Evolutionary conservation across 2,329 filamentous ascomycete species (phyloP).

Genomic region (Epichloe amarillans): DNA sequence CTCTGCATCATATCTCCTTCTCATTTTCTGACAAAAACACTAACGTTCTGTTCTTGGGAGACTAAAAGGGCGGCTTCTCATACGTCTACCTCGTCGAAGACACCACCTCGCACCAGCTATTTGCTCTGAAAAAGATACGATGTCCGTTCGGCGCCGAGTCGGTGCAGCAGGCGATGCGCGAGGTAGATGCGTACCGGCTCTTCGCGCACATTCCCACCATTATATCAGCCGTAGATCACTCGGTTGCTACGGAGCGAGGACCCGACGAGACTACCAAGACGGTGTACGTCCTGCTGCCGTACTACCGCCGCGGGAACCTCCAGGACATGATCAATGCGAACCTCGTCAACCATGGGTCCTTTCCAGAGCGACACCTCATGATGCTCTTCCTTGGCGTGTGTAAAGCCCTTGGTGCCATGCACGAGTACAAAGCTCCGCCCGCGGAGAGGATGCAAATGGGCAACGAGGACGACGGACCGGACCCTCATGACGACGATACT

Average conservation of each 20-base stretch:
- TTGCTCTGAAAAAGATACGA: conserved; percentile 96
- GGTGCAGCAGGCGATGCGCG: conserved; percentile 85
- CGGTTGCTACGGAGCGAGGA: conserved; percentile 60
- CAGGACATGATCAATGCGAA: conserved; percentile 99
- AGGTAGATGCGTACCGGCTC: conserved; percentile 91
- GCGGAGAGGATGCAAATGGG: conserved; percentile 42
- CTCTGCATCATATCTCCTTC: background rate
- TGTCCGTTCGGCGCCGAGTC: conserved; percentile 97
- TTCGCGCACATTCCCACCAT: conserved; percentile 76
- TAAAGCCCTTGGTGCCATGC: conserved; percentile 77
- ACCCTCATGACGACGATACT: conserved; percentile 19
- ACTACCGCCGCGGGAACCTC: conserved; percentile 87
- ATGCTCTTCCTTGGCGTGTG: conserved; percentile 84
- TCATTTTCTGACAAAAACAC: too few relatives aligned
- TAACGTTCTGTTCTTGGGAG: too few relatives aligned
- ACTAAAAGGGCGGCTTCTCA: conserved; percentile 71
- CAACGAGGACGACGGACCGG: conserved; percentile 23
- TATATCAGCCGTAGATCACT: conserved; percentile 74
- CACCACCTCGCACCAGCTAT: conserved; percentile 66
- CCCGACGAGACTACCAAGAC: conserved; percentile 62
- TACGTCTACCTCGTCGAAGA: conserved; percentile 99
- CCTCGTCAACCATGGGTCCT: conserved; percentile 82
- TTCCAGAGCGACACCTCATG: conserved; percentile 83
- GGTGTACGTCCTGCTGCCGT: conserved; percentile 90
- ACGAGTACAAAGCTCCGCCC: conserved; percentile 53